Percentiles rank a stretch among this genome's conserved stretches.
Conservation (phyloP, 202 grass and related monocot species). For the Setaria italica region DNA sequence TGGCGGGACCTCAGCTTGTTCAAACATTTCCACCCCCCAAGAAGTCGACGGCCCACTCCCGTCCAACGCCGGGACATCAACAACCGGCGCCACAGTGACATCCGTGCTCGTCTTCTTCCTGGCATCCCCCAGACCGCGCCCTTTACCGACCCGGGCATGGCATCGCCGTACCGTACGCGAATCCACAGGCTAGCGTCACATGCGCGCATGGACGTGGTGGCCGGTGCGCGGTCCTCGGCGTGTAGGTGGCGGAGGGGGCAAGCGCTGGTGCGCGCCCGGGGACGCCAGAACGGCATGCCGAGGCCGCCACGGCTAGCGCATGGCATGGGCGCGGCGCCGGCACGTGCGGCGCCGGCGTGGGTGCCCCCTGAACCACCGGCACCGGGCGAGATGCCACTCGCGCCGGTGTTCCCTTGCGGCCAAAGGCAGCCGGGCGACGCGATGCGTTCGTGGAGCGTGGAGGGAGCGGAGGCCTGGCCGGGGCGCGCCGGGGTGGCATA, state of each 20-base stretch:
- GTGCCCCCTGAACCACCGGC: constrained; percentile 52
- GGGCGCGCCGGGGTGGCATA: constrained; percentile 4
- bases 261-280: not conserved
- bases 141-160: not conserved
- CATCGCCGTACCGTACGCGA: not conserved
- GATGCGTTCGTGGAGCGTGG: not conserved
- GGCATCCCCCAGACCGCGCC: not conserved
- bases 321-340: constrained; percentile 22
- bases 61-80: constrained; percentile 13
- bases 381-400: constrained; percentile 40
- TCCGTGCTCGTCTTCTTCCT: not conserved
- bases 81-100: constrained; percentile 1
- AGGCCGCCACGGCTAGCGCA: not conserved
- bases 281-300: not conserved
- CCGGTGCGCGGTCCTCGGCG: not conserved
- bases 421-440: not conserved
- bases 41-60: constrained; percentile 13
- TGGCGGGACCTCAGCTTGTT: not conserved
- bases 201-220: not conserved
- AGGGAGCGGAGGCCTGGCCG: not conserved
- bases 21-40: not conserved
- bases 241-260: constrained; percentile 20
- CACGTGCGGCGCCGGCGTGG: constrained; percentile 34
- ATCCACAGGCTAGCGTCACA: constrained; percentile 21
- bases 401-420: constrained; percentile 16